A percentile compares a stretch with the other conserved stretches of the same genome.
phyloP scores from a whole-genome alignment of 148 eudicot genomes.

The Cornus controversa region DNA sequence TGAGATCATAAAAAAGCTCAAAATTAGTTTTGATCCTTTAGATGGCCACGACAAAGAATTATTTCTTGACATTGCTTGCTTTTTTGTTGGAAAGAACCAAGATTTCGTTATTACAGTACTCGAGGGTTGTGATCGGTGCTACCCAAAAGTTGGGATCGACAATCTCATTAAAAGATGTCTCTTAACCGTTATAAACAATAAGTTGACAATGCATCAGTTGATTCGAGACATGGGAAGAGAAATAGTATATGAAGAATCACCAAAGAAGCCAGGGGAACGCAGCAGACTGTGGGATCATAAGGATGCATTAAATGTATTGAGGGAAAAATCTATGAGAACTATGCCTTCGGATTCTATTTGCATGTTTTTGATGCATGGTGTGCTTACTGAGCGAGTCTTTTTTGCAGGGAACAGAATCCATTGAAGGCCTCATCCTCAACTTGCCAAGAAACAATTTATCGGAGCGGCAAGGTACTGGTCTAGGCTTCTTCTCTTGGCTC shows the following conservation, averaged over 20 bases:
- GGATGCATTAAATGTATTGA: constrained; percentile 4
- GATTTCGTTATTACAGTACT: neutral
- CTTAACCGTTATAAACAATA: neutral
- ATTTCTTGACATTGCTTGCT: constrained; percentile 13
- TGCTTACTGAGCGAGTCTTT: neutral
- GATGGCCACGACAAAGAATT: constrained; percentile 4
- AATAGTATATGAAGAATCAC: constrained; percentile 11
- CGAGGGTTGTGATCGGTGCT: neutral
- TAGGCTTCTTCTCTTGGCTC: too few species aligned
- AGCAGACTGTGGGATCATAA: too few species aligned
- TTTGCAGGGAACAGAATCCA: constrained; percentile 12
- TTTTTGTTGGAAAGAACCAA: neutral
- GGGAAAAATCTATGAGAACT: constrained; percentile 12
- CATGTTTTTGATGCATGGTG: neutral
- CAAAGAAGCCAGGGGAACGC: constrained; percentile 12
- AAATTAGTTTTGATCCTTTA: neutral
- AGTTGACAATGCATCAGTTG: neutral
- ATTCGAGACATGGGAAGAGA: constrained; percentile 25
- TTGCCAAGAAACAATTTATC: too few species aligned
- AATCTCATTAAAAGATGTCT: constrained; percentile 2
- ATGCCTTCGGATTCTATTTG: neutral
- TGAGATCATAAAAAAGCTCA: too few species aligned
- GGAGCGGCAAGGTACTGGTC: too few species aligned
- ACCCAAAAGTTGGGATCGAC: neutral
- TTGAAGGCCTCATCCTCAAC: too few species aligned